Percentiles rank a stretch among this genome's conserved stretches.
These are phyloP conservation scores for Leishmania gerbilli DNA, from an alignment of 208 protist genomes.

Conservation along the genomic window DNA sequence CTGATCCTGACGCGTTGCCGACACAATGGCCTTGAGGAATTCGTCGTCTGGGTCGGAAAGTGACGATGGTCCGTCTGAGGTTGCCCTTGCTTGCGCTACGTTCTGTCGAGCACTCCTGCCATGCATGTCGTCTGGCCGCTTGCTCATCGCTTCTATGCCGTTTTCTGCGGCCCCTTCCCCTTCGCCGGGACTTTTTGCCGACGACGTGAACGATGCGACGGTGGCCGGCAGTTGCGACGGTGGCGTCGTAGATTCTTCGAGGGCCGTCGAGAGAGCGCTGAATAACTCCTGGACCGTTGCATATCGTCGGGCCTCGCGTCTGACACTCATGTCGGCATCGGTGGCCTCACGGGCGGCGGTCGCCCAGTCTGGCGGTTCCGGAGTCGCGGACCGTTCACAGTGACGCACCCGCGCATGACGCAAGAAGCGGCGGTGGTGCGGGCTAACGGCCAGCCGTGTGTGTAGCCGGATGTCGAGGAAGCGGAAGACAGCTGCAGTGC, in stretches of 20 bases:
- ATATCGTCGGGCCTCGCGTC: neutral
- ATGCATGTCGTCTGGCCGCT: no score
- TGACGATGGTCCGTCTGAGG: neutral
- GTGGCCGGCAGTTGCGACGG: neutral
- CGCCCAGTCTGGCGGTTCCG: neutral
- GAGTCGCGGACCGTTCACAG: neutral
- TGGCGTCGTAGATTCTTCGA: neutral
- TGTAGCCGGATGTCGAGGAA: slow-evolving; percentile 9
- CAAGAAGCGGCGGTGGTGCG: slow-evolving; percentile 14
- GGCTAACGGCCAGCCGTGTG: neutral
- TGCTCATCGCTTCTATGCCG: neutral
- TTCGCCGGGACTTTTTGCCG: neutral
- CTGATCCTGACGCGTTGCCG: neutral
- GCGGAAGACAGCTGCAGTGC: slow-evolving; percentile 5
- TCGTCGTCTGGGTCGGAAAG: neutral
- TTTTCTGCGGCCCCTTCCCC: neutral
- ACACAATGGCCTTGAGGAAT: neutral
- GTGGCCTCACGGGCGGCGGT: neutral
- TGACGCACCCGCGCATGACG: slow-evolving; percentile 2
- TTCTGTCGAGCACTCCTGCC: neutral
- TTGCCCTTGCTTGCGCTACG: neutral
- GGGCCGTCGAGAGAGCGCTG: slow-evolving; percentile 3
- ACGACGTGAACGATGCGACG: neutral
- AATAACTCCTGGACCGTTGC: slow-evolving; percentile 14
- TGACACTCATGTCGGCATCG: neutral